Evolutionary conservation across 225 moss, liverwort and hornwort species (phyloP), one percentile per base, ranked within the genome.

Genomic region (Takakia lepidozioides): DNA sequence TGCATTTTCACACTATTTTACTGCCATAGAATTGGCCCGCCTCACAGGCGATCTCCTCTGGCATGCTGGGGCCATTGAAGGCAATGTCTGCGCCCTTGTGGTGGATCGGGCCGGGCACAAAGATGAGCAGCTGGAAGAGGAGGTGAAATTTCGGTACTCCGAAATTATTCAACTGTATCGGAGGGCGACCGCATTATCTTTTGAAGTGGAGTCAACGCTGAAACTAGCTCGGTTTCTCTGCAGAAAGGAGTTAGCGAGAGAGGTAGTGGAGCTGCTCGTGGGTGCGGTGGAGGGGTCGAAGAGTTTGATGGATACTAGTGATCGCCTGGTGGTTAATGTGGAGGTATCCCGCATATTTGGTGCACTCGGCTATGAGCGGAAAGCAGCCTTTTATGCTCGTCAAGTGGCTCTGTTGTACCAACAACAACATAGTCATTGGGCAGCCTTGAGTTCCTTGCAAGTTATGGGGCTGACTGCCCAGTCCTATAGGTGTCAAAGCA

Each of bases 391-490:
- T 60, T 98, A 82, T 52, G 85, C 80, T 18, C 84, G 98, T 52
- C 98, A 98, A 61, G 98, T 98, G 25, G 98, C 98, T 51, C 74
- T 91, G 67, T 62, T 98, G 45, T 98, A 98, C 59, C 91, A 87
- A 57, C 98, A 91, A 66, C 98, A 98, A 55, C 84, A 91, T 49
- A 98, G 98, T 53, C 85, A 91, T 48, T 98, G 98, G 98, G 98
- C 98, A 51, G 98, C 98, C 14, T 78, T 83, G 37, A 98, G 87
- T 63, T 85, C 91, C 14, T 56, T 91, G 56, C 98, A 98, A 70
- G 91, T 91, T 51, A 85, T 98, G 63, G 75, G 80, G 21, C 71
- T 91, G 40, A 87, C 83, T 50, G 80, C 98, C n/a, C 87, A 82
- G 56, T 73, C 85, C 44, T 98, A 87, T 50, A 73, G 85, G 51